Base-by-base conservation (phyloP, 192 early-diverging fungal species). In the Geranomyces michiganensis region DNA sequence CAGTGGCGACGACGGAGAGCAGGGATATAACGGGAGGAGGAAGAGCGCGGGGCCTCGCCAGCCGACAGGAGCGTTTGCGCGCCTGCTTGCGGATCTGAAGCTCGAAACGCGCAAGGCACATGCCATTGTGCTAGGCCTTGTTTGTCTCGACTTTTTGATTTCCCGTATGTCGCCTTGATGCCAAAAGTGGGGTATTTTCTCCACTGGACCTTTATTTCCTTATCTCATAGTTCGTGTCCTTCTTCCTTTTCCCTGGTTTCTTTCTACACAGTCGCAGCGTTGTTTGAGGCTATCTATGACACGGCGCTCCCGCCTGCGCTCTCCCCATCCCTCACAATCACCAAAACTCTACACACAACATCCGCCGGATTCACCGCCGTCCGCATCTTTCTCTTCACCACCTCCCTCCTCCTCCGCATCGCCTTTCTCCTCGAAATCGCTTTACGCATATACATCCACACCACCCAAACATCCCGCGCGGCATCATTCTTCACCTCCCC, bases 271-370 rank as follows among this genome's bases (percentile, higher is more conserved):
- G 66, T 45, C 19, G 58, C 58, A 36, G 43, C 68, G 0, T 1
- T 70, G 13, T 70, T 27, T 33, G 68, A 70, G 43, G 48, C 68
- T 30, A 2, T 70, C 9, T 70, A 60, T 43, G 68, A 70, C 58
- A 45, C 48, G 32, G 65, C 65, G 15, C 32, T 33, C 24, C 65
- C 65, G 46, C 29, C 65, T 4, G 46, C 51, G 1, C 65, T 55
- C 27, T 45, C 31, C 36, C 14, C 62, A 3, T 17, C 3, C 43
- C 62, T 64, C 21, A 41, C 14, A 14, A 45, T 64, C 62, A 64
- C 62, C 17, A 3, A 64, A 19, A 64, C 62, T 12, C 62, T 64
- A 1, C 24, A 70, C 31, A 70, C 68, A 6, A 24, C 26, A 14
- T 15, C 21, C 21, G 10, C 19, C 13, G 22, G 13, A 14, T 70